These are phyloP conservation scores for Truncatella angustata DNA, from an alignment of 2,329 filamentous ascomycete species.

Conservation along the genomic window DNA sequence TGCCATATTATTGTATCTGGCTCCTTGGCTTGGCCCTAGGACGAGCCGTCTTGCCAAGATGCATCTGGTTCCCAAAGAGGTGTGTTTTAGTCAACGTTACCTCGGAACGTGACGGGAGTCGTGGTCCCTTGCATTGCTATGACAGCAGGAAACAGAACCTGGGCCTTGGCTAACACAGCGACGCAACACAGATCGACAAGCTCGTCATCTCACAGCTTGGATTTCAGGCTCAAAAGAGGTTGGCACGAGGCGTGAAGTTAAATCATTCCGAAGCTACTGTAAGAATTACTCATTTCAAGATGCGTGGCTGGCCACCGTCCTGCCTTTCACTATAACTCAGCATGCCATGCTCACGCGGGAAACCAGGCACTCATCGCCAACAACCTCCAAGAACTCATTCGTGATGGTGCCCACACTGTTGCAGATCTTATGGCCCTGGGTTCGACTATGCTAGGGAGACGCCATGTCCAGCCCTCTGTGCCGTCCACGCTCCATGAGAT, in stretches of 20 bases:
- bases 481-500: conserved; percentile 76
- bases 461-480: conserved; percentile 85
- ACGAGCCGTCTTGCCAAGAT: conserved; percentile 14
- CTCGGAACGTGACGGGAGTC: background rate
- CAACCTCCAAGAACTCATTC: conserved; percentile 93
- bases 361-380: conserved; percentile 74
- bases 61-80: conserved; percentile 35
- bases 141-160: background rate
- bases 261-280: conserved; percentile 90
- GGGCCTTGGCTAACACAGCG: conserved; percentile 8
- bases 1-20: background rate
- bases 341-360: background rate
- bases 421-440: conserved; percentile 92
- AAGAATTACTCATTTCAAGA: too few species aligned
- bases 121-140: background rate
- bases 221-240: conserved; percentile 78
- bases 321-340: too few species aligned
- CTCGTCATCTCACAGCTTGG: conserved; percentile 89
- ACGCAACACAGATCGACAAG: conserved; percentile 76
- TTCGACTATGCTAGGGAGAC: conserved; percentile 86
- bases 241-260: conserved; percentile 82
- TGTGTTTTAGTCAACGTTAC: conserved; percentile 17
- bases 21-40: background rate
- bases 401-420: conserved; percentile 90
- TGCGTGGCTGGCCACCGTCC: too few species aligned